These are phyloP conservation scores for Platanthera guangdongensis DNA, from an alignment of 106 monocot species.

Conservation along the genomic window DNA sequence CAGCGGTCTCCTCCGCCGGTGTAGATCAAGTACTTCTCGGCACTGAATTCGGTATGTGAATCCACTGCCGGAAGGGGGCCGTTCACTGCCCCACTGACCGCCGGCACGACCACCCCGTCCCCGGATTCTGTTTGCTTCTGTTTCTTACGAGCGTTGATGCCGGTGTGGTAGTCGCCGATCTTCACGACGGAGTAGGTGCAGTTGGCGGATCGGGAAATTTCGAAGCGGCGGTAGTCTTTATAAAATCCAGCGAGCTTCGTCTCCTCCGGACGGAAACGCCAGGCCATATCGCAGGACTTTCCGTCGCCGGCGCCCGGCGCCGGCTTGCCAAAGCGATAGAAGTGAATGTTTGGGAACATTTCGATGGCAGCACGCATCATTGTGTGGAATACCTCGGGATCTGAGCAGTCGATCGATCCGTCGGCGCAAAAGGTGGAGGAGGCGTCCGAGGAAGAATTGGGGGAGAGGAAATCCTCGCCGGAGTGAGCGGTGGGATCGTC, in stretches of 20 bases:
- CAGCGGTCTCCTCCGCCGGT: conserved; percentile 74
- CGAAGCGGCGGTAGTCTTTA: conserved; percentile 88
- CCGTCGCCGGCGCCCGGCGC: conserved; percentile 13
- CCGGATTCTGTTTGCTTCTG: conserved; percentile 16
- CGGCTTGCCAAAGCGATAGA: conserved; percentile 80
- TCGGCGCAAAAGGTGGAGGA: conserved; percentile 11
- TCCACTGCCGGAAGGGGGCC: conserved; percentile 59
- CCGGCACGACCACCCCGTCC: conserved; percentile 22
- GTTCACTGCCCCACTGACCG: conserved; percentile 61
- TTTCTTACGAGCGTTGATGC: conserved; percentile 58
- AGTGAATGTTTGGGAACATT: conserved; percentile 57
- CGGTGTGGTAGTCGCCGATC: conserved; percentile 81
- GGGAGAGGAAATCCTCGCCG: conserved; percentile 46
- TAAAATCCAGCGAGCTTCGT: conserved; percentile 57
- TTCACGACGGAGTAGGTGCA: conserved; percentile 43
- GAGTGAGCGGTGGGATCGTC: conserved; percentile 37
- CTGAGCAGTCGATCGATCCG: conserved; percentile 29
- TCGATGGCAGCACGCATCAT: conserved; percentile 82
- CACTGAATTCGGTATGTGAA: conserved; percentile 52
- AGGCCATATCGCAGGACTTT: conserved; percentile 73
- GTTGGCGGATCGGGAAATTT: conserved; percentile 26
- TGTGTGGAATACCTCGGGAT: conserved; percentile 58
- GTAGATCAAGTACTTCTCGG: conserved; percentile 68
- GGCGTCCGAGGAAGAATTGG: conserved; percentile 8
- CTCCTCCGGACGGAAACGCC: conserved; percentile 77